Percentiles rank a stretch among this genome's conserved stretches.
Evolutionary conservation across 1,284 basidiomycete genomes (phyloP).

Genomic region (Inonotus obliquus): DNA sequence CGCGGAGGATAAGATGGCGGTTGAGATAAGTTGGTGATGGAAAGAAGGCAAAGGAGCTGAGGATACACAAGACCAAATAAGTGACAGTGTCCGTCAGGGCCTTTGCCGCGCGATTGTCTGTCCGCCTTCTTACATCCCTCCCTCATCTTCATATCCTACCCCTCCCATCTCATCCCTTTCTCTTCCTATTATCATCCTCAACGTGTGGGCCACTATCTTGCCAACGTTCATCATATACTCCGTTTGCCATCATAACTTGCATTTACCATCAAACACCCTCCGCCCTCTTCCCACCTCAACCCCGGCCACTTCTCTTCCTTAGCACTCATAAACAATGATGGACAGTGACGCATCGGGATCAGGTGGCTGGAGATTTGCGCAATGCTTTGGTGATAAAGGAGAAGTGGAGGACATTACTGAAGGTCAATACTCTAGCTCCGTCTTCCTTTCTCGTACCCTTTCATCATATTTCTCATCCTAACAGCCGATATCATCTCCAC

Average conservation of each 20-base stretch:
- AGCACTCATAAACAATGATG: slow-evolving; percentile 37
- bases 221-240: slow-evolving; percentile 1
- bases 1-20: slow-evolving; percentile 21
- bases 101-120: not conserved
- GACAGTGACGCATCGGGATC: slow-evolving; percentile 80
- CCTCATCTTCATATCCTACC: not conserved
- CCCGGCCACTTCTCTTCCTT: slow-evolving; percentile 19
- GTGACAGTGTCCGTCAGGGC: not conserved
- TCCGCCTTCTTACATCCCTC: not conserved
- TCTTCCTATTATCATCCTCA: not conserved
- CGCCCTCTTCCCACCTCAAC: slow-evolving; percentile 19
- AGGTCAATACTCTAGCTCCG: slow-evolving; percentile 45
- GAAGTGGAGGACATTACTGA: slow-evolving; percentile 99
- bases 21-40: slow-evolving; percentile 23
- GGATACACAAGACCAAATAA: slow-evolving; percentile 28
- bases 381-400: slow-evolving; percentile 99
- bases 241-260: not conserved
- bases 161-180: not conserved
- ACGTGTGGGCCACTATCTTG: not conserved
- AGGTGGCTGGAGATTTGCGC: slow-evolving; percentile 96
- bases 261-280: slow-evolving; percentile 14
- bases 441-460: slow-evolving; percentile 21
- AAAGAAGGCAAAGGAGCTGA: slow-evolving; percentile 36
- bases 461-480: slow-evolving; percentile 24
- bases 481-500: slow-evolving; percentile 98